Percentiles rank a stretch among this genome's conserved stretches.
These are phyloP conservation scores for Clavulina sp. DNA, from an alignment of 768 basidiomycete species.

Conservation along the genomic window DNA sequence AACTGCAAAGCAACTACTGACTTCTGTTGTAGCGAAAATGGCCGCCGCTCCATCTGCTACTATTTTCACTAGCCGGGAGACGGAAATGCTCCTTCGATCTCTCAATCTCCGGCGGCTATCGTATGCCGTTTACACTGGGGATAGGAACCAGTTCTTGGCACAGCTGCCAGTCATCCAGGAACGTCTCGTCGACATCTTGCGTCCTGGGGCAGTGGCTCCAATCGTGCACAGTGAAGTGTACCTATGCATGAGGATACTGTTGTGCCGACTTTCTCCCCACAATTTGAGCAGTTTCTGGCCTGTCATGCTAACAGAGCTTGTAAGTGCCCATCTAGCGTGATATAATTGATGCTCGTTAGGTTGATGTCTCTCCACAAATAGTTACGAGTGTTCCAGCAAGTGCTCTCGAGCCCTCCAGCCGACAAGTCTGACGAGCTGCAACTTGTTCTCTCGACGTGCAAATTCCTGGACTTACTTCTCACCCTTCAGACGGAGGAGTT, in stretches of 20 bases:
- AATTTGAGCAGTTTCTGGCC: constrained; percentile 96
- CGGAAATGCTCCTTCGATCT: constrained; percentile 77
- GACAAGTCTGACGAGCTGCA: constrained; percentile 77
- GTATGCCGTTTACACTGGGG: constrained; percentile 69
- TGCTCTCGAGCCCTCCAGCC: constrained; percentile 46
- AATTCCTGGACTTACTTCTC: constrained; percentile 84
- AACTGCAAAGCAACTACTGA: background rate
- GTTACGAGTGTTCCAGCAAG: constrained; percentile 82
- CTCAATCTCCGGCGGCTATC: constrained; percentile 76
- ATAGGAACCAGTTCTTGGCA: constrained; percentile 79
- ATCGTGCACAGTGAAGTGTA: constrained; percentile 82
- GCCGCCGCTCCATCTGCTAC: constrained; percentile 80
- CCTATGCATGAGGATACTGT: constrained; percentile 75
- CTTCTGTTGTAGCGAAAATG: constrained; percentile 20
- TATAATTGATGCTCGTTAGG: background rate
- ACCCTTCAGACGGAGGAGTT: constrained; percentile 93
- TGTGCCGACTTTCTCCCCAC: constrained; percentile 79
- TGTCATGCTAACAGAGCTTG: constrained; percentile 81
- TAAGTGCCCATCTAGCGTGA: constrained; percentile 19
- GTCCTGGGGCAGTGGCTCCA: constrained; percentile 54
- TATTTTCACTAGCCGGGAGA: constrained; percentile 90
- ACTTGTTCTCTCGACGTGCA: constrained; percentile 75
- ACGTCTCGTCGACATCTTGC: constrained; percentile 82
- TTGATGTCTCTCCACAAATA: constrained; percentile 18
- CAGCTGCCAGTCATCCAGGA: constrained; percentile 92